Evolutionary conservation across 2,329 filamentous ascomycete genomes (phyloP).

Genomic region (Talaromyces islandicus): DNA sequence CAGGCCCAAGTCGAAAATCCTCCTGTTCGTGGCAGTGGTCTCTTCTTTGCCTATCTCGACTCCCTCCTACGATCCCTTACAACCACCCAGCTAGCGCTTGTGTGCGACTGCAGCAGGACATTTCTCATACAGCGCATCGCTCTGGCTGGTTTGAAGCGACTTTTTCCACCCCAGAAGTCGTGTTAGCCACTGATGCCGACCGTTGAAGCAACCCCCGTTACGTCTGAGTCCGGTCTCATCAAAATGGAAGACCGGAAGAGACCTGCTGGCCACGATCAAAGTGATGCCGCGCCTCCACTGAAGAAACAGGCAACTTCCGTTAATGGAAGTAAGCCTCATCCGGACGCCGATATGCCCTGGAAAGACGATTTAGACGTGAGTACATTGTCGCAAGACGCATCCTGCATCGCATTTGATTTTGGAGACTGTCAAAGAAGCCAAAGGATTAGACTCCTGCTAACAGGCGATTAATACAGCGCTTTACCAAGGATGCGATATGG

Average conservation of each 20-base stretch:
- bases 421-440: neutral
- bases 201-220: constrained; percentile 66
- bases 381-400: constrained; percentile 31
- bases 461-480: constrained; percentile 54
- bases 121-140: neutral
- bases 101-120: neutral
- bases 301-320: constrained; percentile 77
- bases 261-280: constrained; percentile 71
- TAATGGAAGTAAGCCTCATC: constrained; percentile 62
- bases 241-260: constrained; percentile 99
- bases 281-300: constrained; percentile 79
- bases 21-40: constrained; percentile 24
- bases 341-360: constrained; percentile 63
- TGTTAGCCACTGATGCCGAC: constrained; percentile 74
- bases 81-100: neutral
- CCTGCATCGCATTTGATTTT: neutral
- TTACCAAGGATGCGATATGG: constrained; percentile 92
- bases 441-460: neutral
- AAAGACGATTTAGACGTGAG: constrained; percentile 69
- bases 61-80: constrained; percentile 13
- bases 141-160: constrained; percentile 20
- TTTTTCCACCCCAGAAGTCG: constrained; percentile 16
- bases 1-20: constrained; percentile 33
- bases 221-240: constrained; percentile 69
- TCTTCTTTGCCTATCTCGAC: constrained; percentile 23